Evolutionary conservation across 2,329 filamentous ascomycete species (phyloP), one percentile per base, ranked within the genome.

Genomic region (Botrytis porri): DNA sequence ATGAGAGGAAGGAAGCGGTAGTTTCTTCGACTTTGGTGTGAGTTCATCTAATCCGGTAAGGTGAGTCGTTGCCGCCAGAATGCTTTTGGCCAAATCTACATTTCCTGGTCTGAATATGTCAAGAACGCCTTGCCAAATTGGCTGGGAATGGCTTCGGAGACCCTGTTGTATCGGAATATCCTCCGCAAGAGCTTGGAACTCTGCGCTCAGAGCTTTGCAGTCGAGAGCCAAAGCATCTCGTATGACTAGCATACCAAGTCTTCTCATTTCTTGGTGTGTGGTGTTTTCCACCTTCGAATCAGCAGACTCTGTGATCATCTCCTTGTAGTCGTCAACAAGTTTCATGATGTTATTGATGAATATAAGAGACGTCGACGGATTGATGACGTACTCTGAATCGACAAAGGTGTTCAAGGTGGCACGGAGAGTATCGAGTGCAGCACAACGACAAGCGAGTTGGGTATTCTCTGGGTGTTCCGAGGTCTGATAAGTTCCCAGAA

Each of bases 41-140:
- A 97, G 91, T 72, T 89, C 88, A 80, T 98, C 95, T 32, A 97
- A 85, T 0, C 91, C 90, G 32, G 93, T 88, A 0, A 98, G 84
- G 1, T 89, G 88, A 69, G 89, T 86, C 14, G 90, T 84, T 3
- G 80, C 79, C 54, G 77, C 76, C 22, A 98, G 81, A 77, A 95
- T 90, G 51, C 89, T 88, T 66, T 88, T 90, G 0, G 93, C 93
- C n/a, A 98, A 84, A 8, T 89, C 86, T n/a, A 92, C 83, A 76
- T 92, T 88, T 48, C 89, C 87, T 41, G 88, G 86, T 76, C 89
- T 87, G 66, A 96, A 86, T 39, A 90, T 88, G 67, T 90, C 87
- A 64, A 93, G 85, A 64, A 95, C 91, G 1, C 89, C 87, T 75
- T 93, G 92, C 92, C 95, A 98, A 60, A 97, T 88, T 25, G 89